Evolutionary conservation across 441 rosid genomes (phyloP).

Genomic region (Daphne laureola): DNA sequence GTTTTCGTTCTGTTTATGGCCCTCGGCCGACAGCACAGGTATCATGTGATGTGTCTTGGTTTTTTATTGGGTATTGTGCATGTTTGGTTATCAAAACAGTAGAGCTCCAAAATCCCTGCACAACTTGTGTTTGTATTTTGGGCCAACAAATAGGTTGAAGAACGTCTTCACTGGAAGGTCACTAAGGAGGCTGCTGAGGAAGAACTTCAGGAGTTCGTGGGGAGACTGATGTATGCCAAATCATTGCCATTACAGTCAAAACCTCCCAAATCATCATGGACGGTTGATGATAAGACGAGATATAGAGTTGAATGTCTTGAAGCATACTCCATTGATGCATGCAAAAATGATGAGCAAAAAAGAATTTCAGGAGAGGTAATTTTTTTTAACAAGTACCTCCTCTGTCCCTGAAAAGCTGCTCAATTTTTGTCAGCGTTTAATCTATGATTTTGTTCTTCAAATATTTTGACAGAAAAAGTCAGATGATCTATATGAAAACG

Average conservation of each 20-base stretch:
- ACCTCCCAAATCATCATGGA: constrained; percentile 83
- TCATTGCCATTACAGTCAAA: constrained; percentile 50
- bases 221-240: constrained; percentile 63
- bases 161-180: constrained; percentile 54
- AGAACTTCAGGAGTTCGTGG: constrained; percentile 71
- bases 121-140: constrained; percentile 11
- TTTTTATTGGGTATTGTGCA: neutral
- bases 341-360: constrained; percentile 60
- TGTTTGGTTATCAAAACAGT: neutral
- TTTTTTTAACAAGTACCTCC: constrained; percentile 9
- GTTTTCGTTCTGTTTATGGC: constrained; percentile 52
- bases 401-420: no score
- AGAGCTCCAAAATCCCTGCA: constrained; percentile 2
- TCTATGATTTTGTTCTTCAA: neutral
- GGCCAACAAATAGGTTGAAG: constrained; percentile 58
- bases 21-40: constrained; percentile 81
- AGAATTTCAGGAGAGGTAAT: constrained; percentile 72
- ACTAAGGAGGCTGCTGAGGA: constrained; percentile 73
- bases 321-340: constrained; percentile 81
- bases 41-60: constrained; percentile 8
- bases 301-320: constrained; percentile 63
- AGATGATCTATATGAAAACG: no score
- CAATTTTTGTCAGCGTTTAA: neutral
- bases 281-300: constrained; percentile 46
- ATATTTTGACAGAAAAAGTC: no score